Conservation (phyloP, 352 stramenopile genomes). For the Globisporangium middletonii region DNA sequence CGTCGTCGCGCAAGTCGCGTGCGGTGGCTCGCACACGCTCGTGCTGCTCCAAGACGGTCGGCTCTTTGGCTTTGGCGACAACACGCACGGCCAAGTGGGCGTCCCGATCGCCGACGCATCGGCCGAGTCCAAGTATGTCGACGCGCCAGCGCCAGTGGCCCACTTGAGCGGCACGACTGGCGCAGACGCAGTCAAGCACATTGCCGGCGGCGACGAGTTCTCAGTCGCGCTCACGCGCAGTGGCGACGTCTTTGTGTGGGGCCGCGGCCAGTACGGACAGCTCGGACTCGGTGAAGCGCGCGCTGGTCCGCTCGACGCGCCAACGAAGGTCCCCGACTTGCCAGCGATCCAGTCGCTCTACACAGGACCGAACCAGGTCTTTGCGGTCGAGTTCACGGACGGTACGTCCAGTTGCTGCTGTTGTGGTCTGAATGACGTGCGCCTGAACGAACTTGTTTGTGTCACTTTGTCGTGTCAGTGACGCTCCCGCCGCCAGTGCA, state of each 20-base stretch:
- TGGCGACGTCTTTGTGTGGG: conserved; percentile 70
- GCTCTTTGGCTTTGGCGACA: conserved; percentile 70
- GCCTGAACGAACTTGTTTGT: neutral
- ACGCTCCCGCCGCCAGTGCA: conserved; percentile 39
- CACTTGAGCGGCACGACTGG: conserved; percentile 5
- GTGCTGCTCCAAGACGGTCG: conserved; percentile 52
- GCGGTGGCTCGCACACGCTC: conserved; percentile 65
- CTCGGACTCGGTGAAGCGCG: conserved; percentile 46
- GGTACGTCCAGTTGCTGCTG: conserved; percentile 20
- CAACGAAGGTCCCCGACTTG: conserved; percentile 48
- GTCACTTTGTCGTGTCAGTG: conserved; percentile 18
- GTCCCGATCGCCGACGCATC: conserved; percentile 17
- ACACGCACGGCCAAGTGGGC: conserved; percentile 63
- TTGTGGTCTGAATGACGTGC: too few species aligned
- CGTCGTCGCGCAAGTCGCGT: conserved; percentile 48
- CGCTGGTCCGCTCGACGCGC: conserved; percentile 24
- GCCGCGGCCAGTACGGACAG: conserved; percentile 60
- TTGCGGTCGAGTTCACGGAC: conserved; percentile 71
- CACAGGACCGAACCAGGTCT: conserved; percentile 67
- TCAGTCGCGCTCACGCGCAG: conserved; percentile 47
- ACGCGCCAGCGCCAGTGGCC: conserved; percentile 26
- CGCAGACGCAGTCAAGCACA: conserved; percentile 27
- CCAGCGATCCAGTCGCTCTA: conserved; percentile 58
- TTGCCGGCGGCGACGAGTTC: conserved; percentile 58
- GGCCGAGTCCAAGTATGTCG: conserved; percentile 28